Base-by-base conservation (phyloP, 2,329 filamentous ascomycete genomes). In the Ceratocystis variospora region DNA sequence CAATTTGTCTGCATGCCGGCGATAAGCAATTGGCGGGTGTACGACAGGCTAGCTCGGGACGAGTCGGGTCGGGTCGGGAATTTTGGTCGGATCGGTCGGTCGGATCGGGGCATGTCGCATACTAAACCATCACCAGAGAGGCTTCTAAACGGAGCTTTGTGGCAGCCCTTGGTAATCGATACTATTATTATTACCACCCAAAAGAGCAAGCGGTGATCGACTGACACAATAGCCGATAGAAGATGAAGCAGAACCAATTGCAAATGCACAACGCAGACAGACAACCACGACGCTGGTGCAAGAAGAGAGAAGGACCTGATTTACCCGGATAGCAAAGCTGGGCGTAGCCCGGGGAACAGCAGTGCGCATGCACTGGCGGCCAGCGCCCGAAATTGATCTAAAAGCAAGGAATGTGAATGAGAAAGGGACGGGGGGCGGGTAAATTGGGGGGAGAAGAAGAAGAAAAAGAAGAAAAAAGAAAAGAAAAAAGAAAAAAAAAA, bases 301-400 rank as follows among this genome's bases (percentile, higher is more conserved):
- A 25, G 31, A 46, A 37, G 31, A n/a, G 57, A 61, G 50, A 53
- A 69, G 67, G 63, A 68, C 22, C 57, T 33, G 45, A 62, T 67
- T 64, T 77, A 89, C 87, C 80, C 87, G 84, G 72, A 81, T 72
- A 66, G 78, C 76, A 66, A 79, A 71, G 69, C 78, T 75, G 70
- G 76, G 76, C 71, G 78, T 78, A 68, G 79, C 81, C 76, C 83
- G 82, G 73, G 82, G 80, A 74, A 68, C 66, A 41, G 84, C 82
- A 41, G 84, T 81, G 77, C 87, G 86, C 77, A 92, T 79, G 82
- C 85, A 89, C 80, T 95, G 89, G 78, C 83, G 84, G 77, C 85
- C 83, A 74, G 89, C 87, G 74, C 83, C 83, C 77, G 86, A 85
- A 77, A 92, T 84, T 73, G 86, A 85, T 79, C 90, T 87, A 76